Percentiles rank a stretch among this genome's conserved stretches.
phyloP scores from a whole-genome alignment of 2,329 filamentous ascomycete genomes.

The Xylaria sp. region DNA sequence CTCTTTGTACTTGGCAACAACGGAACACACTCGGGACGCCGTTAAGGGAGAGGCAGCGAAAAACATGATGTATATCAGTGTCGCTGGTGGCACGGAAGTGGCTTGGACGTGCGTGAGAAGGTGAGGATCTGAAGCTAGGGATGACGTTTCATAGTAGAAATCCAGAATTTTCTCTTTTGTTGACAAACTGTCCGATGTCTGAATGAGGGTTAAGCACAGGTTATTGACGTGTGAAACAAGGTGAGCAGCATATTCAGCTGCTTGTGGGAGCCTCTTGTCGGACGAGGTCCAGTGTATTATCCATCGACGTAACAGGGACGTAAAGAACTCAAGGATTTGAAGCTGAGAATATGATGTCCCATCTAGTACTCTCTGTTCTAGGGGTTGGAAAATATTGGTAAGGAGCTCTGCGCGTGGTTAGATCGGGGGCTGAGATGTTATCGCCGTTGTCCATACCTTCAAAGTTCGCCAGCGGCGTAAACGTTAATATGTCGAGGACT shows the following conservation, averaged over 20 bases:
- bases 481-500: constrained; percentile 69
- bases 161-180: constrained; percentile 70
- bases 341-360: constrained; percentile 64
- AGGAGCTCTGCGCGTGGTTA: constrained; percentile 61
- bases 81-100: constrained; percentile 74
- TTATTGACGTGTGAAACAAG: constrained; percentile 63
- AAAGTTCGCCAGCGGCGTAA: constrained; percentile 66
- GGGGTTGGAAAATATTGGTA: constrained; percentile 58
- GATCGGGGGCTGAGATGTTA: constrained; percentile 22
- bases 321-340: constrained; percentile 74
- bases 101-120: constrained; percentile 65
- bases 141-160: constrained; percentile 74
- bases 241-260: constrained; percentile 54
- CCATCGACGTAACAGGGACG: constrained; percentile 72
- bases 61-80: constrained; percentile 76
- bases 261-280: constrained; percentile 51
- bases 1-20: constrained; percentile 78
- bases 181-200: constrained; percentile 58
- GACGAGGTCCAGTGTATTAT: constrained; percentile 57
- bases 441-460: constrained; percentile 56
- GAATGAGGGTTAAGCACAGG: constrained; percentile 69
- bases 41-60: constrained; percentile 73
- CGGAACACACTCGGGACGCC: constrained; percentile 74
- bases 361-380: constrained; percentile 64
- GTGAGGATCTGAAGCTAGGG: constrained; percentile 63